Percentiles rank a stretch among this genome's conserved stretches.
phyloP scores from a whole-genome alignment of 139 green algal genomes.

The Chlorella sp. region DNA sequence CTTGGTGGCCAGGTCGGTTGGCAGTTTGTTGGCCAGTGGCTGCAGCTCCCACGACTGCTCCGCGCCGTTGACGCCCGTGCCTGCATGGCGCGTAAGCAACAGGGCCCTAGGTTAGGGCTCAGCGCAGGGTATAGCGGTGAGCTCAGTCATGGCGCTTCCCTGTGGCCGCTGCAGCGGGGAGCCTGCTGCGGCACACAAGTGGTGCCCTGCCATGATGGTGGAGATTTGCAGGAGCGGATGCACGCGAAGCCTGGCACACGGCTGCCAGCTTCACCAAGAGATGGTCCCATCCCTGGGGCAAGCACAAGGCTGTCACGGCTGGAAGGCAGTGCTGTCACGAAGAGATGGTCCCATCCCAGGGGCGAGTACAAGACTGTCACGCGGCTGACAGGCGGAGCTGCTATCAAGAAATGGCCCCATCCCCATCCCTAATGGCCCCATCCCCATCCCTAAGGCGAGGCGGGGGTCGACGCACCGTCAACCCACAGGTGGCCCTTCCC shows the following conservation, averaged over 20 bases:
- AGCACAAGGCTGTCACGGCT: no score
- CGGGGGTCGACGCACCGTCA: constrained; percentile 29
- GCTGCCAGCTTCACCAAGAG: neutral
- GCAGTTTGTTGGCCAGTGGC: constrained; percentile 7
- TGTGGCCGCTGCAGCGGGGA: neutral
- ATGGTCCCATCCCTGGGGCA: no score
- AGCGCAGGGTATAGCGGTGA: neutral
- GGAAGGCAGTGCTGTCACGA: no score
- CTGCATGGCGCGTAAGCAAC: constrained; percentile 10
- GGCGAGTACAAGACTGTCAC: no score
- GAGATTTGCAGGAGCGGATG: neutral
- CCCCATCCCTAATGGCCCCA: no score
- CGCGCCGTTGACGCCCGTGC: constrained; percentile 24
- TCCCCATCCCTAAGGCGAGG: no score
- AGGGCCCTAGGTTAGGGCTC: neutral
- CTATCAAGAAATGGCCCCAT: no score
- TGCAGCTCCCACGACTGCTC: constrained; percentile 27
- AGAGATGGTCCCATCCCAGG: no score
- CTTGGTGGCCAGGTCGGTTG: constrained; percentile 20
- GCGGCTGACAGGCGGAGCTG: no score
- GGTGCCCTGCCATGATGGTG: neutral
- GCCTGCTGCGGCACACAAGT: neutral
- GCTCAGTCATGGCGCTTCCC: neutral
- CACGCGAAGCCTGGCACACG: neutral
- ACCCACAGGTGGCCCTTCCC: constrained; percentile 29